Evolutionary conservation across 1,284 basidiomycete genomes (phyloP).

Genomic region (Sanghuangporus baumii): DNA sequence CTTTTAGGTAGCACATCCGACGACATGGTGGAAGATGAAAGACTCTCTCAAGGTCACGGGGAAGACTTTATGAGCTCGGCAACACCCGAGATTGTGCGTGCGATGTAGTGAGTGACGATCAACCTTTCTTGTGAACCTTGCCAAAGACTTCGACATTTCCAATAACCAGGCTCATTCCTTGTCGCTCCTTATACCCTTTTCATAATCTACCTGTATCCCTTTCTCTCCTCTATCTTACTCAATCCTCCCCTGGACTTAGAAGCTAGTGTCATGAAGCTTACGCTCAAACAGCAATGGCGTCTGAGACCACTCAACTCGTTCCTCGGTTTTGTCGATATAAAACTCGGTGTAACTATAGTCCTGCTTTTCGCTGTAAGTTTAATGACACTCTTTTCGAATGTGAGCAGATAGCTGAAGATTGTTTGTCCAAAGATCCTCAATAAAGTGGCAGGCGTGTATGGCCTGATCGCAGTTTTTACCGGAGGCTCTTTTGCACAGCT

Average conservation of each 20-base stretch:
- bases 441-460: constrained; percentile 97
- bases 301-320: constrained; percentile 78
- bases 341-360: constrained; percentile 82
- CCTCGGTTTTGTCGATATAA: constrained; percentile 80
- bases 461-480: constrained; percentile 85
- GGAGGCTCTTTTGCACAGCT: constrained; percentile 89
- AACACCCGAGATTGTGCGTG: not conserved
- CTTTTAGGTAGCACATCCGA: constrained; percentile 43
- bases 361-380: constrained; percentile 77
- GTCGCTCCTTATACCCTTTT: constrained; percentile 7
- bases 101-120: not conserved
- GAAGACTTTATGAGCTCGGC: not conserved
- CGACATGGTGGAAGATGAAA: constrained; percentile 23
- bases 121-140: not conserved
- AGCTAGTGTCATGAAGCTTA: constrained; percentile 58
- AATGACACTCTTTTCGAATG: constrained; percentile 8
- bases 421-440: constrained; percentile 68
- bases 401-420: not conserved
- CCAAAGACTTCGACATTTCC: not conserved
- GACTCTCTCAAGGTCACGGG: not conserved
- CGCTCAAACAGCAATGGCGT: constrained; percentile 72
- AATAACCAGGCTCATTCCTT: constrained; percentile 12
- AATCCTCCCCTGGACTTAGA: not conserved
- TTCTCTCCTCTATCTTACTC: not conserved
- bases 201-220: not conserved